Evolutionary conservation across 2,329 filamentous ascomycete species (phyloP).

Genomic region (Beauveria caledonica): DNA sequence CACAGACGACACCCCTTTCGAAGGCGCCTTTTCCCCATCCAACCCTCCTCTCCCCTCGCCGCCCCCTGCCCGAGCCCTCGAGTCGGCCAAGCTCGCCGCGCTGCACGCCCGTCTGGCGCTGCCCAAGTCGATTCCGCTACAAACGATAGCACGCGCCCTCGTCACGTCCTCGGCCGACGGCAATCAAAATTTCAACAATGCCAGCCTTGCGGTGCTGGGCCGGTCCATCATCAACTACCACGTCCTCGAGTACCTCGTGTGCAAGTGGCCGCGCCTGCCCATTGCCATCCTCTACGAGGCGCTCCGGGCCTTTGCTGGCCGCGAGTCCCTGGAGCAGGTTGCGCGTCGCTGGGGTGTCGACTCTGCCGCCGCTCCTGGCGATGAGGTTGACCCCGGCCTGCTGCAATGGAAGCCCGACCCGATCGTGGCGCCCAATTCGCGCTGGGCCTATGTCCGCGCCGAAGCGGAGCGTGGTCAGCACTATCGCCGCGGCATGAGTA

Average conservation of each 20-base stretch:
- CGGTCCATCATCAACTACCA: conserved; percentile 81
- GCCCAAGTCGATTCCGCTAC: conserved; percentile 69
- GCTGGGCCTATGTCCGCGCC: conserved; percentile 43
- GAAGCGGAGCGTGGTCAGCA: conserved; percentile 38
- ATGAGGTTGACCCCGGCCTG: conserved; percentile 84
- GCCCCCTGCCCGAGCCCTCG: conserved; percentile 53
- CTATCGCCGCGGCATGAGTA: conserved; percentile 61
- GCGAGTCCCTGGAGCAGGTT: conserved; percentile 63
- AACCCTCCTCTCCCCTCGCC: conserved; percentile 57
- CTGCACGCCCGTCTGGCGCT: conserved; percentile 84
- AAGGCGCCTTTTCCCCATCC: conserved; percentile 14
- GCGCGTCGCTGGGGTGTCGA: conserved; percentile 89
- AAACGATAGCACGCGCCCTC: conserved; percentile 79
- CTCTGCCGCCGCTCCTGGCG: conserved; percentile 73
- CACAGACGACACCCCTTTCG: conserved; percentile 15
- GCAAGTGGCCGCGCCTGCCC: conserved; percentile 83
- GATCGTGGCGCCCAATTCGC: conserved; percentile 36
- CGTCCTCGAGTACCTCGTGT: conserved; percentile 78
- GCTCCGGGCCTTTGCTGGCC: conserved; percentile 75
- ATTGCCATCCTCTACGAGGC: conserved; percentile 81
- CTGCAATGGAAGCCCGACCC: conserved; percentile 64
- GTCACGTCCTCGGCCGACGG: conserved; percentile 79
- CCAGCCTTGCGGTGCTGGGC: conserved; percentile 72
- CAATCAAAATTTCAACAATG: conserved; percentile 79
- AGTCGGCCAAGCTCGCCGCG: conserved; percentile 84